Conservation (phyloP, 2,329 filamentous ascomycete species). For the Ophiocordyceps polyrhachis-furcata region DNA sequence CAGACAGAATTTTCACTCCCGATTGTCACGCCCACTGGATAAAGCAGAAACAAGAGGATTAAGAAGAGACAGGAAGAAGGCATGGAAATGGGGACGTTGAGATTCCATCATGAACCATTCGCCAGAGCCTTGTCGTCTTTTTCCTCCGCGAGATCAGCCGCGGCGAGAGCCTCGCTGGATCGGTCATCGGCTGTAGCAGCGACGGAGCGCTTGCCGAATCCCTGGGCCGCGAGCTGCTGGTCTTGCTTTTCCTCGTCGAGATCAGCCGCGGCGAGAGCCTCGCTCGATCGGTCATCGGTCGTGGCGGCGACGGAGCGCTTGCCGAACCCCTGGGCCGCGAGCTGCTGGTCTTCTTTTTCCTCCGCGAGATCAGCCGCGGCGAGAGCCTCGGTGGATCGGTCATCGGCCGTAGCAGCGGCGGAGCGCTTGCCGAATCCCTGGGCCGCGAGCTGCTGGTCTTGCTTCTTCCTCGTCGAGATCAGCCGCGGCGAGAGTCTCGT, state of each 20-base stretch:
- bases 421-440: background rate
- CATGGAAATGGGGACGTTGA: too few species aligned
- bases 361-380: background rate
- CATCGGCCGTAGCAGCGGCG: background rate
- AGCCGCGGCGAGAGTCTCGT: background rate
- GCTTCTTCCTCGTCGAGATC: slow-evolving; percentile 1
- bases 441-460: background rate
- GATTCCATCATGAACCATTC: background rate
- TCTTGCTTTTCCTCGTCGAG: background rate
- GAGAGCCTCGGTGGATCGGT: background rate
- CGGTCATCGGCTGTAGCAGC: too few species aligned
- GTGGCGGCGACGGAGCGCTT: background rate
- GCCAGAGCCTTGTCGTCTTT: background rate
- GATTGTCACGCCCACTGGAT: background rate
- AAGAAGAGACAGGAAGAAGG: background rate
- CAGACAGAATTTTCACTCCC: background rate
- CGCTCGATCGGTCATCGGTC: background rate
- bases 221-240: too few species aligned
- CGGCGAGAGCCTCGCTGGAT: too few species aligned
- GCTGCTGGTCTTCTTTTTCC: background rate
- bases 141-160: too few species aligned
- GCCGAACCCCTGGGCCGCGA: too few species aligned
- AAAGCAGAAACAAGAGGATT: background rate
- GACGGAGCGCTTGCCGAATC: too few species aligned
- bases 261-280: background rate